Conservation (phyloP, 768 basidiomycete genomes). For the Porphyrellus cyaneotinctus region DNA sequence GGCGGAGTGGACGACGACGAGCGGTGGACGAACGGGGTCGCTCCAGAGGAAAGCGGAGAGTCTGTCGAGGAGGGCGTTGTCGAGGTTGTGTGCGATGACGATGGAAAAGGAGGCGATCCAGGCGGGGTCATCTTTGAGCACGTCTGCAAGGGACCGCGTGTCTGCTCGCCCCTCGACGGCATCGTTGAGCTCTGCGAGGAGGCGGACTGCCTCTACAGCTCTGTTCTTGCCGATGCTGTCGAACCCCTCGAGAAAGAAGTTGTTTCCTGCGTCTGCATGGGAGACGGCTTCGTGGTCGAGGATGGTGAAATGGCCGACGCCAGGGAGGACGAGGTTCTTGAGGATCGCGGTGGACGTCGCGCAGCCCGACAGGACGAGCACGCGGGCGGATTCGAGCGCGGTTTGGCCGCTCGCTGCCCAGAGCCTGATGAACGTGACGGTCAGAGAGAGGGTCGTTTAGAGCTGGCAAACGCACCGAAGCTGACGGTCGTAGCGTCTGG, state of each 20-base stretch:
- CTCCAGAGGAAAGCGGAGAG: constrained; percentile 70
- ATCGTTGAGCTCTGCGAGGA: constrained; percentile 84
- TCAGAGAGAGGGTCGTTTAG: neutral
- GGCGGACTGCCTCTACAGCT: constrained; percentile 72
- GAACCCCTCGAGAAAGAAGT: constrained; percentile 85
- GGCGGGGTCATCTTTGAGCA: constrained; percentile 51
- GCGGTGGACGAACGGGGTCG: constrained; percentile 52
- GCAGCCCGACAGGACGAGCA: constrained; percentile 76
- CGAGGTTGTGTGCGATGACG: constrained; percentile 82
- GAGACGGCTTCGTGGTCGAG: constrained; percentile 63
- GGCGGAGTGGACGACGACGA: constrained; percentile 77
- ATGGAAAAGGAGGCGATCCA: constrained; percentile 67
- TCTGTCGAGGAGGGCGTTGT: constrained; percentile 47
- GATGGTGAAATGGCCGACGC: constrained; percentile 93
- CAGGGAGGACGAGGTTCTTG: constrained; percentile 96
- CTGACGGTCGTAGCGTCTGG: constrained; percentile 92
- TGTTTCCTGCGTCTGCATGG: constrained; percentile 84
- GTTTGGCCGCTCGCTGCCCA: constrained; percentile 93
- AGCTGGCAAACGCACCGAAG: constrained; percentile 56
- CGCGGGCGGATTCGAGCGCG: constrained; percentile 78
- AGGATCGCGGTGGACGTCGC: constrained; percentile 86
- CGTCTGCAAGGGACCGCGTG: constrained; percentile 47
- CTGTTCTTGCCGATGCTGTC: constrained; percentile 77
- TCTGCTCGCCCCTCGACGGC: constrained; percentile 71
- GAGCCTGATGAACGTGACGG: constrained; percentile 45